Base-by-base conservation (phyloP, 768 basidiomycete genomes). In the Leccinum boreale region DNA sequence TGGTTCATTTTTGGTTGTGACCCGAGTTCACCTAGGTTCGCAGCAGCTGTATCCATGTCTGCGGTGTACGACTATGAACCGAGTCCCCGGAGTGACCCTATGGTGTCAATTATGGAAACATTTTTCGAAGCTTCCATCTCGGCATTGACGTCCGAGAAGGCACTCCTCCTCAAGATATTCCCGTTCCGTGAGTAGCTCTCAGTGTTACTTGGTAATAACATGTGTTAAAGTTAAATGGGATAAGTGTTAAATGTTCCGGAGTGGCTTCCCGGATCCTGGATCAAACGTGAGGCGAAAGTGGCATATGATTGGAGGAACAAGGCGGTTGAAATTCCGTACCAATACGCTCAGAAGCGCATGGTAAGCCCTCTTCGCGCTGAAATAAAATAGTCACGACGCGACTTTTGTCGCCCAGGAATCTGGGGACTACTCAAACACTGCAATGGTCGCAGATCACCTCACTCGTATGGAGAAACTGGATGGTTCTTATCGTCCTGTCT, bases 131-230 rank as follows among this genome's bases (percentile, higher is more conserved):
- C 17, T n/a, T 28, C 50, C 8, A 0, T 35, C 9, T 21, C 45
- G 2, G 61, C n/a, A 21, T 44, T 60, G 29, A 23, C 31, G 1
- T 23, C 55, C 1, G 50, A 42, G 36, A 59, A 49, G 24, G 36
- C 50, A 2, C 24, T 58, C 28, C 49, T 63, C 12, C 15, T 62
- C 4, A 52, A 60, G 24, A 48, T 9, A 14, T 48, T 48, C 26
- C 47, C 47, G 26, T 48, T 48, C 17, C 17, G 47, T 48, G 33
- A 70, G 69, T 70, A 26, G 58, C n/a, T 26, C 26, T 26, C 14
- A 10, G 5, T 10, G 26, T 19, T 15, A 29, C n/a, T 26, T 7
- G n/a, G 3, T n/a, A 17, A 11, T 8, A 61, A 12, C 35, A 65
- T 48, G 19, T 66, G 17, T 26, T 48, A 4, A 48, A 15, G 24